A percentile compares a stretch with the other conserved stretches of the same genome.
Evolutionary conservation across 371 early-diverging fungal genomes (phyloP).

Genomic region (Haplosporangium sp.): DNA sequence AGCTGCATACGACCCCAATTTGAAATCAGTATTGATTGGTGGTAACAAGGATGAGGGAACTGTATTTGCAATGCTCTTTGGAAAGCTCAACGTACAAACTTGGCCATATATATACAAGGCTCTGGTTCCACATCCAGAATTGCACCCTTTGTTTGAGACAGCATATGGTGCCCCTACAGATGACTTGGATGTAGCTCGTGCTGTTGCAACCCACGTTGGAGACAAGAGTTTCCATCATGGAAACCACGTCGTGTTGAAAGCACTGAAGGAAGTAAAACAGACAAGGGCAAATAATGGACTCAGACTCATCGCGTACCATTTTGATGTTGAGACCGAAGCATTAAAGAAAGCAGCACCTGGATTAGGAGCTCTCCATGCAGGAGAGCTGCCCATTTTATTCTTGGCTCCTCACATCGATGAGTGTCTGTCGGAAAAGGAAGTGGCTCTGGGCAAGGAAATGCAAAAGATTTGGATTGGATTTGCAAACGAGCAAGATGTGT

Average conservation of each 20-base stretch:
- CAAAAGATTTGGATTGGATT: constrained; percentile 29
- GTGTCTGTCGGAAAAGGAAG: constrained; percentile 5
- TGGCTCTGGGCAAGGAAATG: constrained; percentile 26
- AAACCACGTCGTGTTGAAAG: constrained; percentile 2
- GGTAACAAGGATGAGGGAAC: constrained; percentile 30
- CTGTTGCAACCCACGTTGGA: neutral
- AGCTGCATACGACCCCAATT: constrained; percentile 18
- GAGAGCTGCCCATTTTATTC: constrained; percentile 27
- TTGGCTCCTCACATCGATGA: neutral
- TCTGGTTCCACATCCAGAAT: constrained; percentile 12
- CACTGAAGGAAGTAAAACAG: neutral
- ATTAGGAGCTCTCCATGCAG: constrained; percentile 23
- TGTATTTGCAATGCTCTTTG: constrained; percentile 4
- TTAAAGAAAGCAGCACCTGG: constrained; percentile 3
- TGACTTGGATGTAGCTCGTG: constrained; percentile 16
- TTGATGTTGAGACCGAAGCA: constrained; percentile 2
- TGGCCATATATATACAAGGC: constrained; percentile 15
- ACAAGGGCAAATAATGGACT: neutral
- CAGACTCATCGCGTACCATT: constrained; percentile 8
- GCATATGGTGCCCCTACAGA: constrained; percentile 21
- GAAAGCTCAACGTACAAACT: neutral
- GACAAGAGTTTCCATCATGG: constrained; percentile 14
- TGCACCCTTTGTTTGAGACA: constrained; percentile 14
- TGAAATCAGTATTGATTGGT: constrained; percentile 34
- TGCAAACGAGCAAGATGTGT: constrained; percentile 13